Base-by-base conservation (phyloP, 2,329 filamentous ascomycete species). In the Botrytis galanthina region DNA sequence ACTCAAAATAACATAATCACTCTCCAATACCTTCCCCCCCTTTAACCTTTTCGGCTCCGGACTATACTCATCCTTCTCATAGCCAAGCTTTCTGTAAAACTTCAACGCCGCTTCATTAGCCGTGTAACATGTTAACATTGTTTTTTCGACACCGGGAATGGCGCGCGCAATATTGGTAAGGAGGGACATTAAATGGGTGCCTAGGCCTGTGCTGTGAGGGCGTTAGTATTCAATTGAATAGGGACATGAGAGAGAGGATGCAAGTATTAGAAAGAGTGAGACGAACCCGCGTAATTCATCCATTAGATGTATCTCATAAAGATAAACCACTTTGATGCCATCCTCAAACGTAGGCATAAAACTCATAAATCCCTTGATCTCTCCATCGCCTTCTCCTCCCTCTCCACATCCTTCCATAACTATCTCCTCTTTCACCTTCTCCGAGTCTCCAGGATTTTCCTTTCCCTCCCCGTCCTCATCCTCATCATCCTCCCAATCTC, bases 221-320 rank as follows among this genome's bases (percentile, higher is more conserved):
- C 59, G 3, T 68, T 29, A 54, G 73, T 46, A 57, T 46, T 4
- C 39, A 72, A 9, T 35, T 32, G 16, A 29, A 29, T 63, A 20
- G 7, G 14, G 14, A 9, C 14, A 14, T 14, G 14, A n/a, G 7
- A 54, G 51, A 32, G 32, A 51, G 42, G 12, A 22, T 12, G 4
- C 37, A 7, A 3, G n/a, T 16, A 57, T 29, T 18, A 16, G 14
- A 57, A 60, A 37, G 54, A 44, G 29, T n/a, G 16, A 59, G 26
- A 82, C 83, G 75, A 81, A 88, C 83, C 90, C 86, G 76, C 88
- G 87, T 7, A 92, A 80, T 1, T 84, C 82, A 1, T 85, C 82
- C 54, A 84, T 82, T 4, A 95, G 85, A 79, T 95, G 92, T 51
- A 95, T 89, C 82, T 95, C 92, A 80, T 94, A 95, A 81, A 92